Percentiles rank a stretch among this genome's conserved stretches.
phyloP scores from a whole-genome alignment of 2,329 filamentous ascomycete genomes.

The Neonectria sp. region DNA sequence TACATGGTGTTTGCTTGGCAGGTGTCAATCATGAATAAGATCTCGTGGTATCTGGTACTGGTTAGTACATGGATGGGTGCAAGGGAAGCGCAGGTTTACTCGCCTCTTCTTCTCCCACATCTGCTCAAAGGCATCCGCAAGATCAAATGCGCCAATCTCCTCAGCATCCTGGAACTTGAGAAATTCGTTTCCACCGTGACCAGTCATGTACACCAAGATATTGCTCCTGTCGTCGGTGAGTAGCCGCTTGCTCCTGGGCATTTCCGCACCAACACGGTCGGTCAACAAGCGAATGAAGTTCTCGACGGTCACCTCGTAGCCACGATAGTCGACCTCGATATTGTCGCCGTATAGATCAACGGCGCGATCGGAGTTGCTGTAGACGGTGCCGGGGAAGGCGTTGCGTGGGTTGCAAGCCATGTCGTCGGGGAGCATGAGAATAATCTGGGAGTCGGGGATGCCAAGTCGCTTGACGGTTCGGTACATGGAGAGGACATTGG shows the following conservation, averaged over 20 bases:
- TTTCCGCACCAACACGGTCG: conserved; percentile 93
- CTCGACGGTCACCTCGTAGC: conserved; percentile 98
- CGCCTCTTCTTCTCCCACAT: conserved; percentile 99
- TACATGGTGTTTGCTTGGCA: conserved; percentile 99
- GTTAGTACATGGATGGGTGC: conserved; percentile 15
- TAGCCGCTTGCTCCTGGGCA: conserved; percentile 93
- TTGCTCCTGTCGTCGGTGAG: conserved; percentile 97
- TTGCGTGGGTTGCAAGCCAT: conserved; percentile 99
- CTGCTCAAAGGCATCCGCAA: conserved; percentile 97
- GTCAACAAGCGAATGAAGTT: conserved; percentile 98
- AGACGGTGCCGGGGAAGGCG: conserved; percentile 96
- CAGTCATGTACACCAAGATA: conserved; percentile 99
- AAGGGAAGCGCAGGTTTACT: conserved; percentile 3
- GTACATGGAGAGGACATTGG: conserved; percentile 97
- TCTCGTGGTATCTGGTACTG: conserved; percentile 84
- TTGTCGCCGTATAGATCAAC: conserved; percentile 98
- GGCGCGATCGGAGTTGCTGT: conserved; percentile 96
- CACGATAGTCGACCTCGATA: conserved; percentile 98
- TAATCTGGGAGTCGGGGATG: conserved; percentile 98
- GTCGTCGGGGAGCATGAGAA: conserved; percentile 99
- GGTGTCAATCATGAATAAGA: conserved; percentile 99
- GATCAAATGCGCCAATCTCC: conserved; percentile 95
- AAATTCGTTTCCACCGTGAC: conserved; percentile 97
- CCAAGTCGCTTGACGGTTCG: conserved; percentile 97
- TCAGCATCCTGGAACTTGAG: conserved; percentile 98